phyloP scores from a whole-genome alignment of 441 rosid genomes.

The Populus hybrid region DNA sequence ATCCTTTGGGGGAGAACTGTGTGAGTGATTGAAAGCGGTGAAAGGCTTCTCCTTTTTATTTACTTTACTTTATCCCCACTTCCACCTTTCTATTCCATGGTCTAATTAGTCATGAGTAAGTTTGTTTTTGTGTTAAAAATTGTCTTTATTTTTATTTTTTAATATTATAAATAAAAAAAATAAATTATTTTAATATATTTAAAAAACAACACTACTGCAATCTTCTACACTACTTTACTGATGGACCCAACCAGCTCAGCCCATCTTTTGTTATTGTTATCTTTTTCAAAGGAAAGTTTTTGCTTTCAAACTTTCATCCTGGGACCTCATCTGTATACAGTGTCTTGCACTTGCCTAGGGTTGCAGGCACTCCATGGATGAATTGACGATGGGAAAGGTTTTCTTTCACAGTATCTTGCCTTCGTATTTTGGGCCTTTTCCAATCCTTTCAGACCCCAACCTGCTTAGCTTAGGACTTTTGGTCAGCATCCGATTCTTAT shows the following conservation, averaged over 20 bases:
- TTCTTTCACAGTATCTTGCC: neutral
- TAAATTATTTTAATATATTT: too few relatives aligned
- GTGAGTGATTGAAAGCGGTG: slow-evolving; percentile 28
- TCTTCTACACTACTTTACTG: neutral
- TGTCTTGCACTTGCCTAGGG: neutral
- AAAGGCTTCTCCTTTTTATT: slow-evolving; percentile 8
- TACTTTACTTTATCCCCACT: neutral
- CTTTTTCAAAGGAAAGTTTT: neutral
- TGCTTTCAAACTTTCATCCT: neutral
- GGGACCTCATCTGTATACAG: neutral
- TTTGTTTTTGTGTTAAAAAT: too few relatives aligned
- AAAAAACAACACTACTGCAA: too few relatives aligned
- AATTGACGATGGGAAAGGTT: neutral
- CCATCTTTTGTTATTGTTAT: neutral
- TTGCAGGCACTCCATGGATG: neutral
- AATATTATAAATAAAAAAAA: too few relatives aligned
- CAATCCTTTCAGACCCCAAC: neutral
- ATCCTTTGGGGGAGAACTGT: slow-evolving; percentile 15
- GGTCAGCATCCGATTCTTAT: slow-evolving; percentile 31
- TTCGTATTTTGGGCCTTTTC: neutral
- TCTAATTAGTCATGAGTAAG: neutral
- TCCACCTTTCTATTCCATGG: neutral
- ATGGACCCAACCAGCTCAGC: slow-evolving; percentile 22
- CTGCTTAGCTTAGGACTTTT: too few relatives aligned
- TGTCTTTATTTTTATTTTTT: too few relatives aligned